These are phyloP conservation scores for Apiotrichum akiyoshidainum DNA, from an alignment of 1,284 basidiomycete species.

Conservation along the genomic window DNA sequence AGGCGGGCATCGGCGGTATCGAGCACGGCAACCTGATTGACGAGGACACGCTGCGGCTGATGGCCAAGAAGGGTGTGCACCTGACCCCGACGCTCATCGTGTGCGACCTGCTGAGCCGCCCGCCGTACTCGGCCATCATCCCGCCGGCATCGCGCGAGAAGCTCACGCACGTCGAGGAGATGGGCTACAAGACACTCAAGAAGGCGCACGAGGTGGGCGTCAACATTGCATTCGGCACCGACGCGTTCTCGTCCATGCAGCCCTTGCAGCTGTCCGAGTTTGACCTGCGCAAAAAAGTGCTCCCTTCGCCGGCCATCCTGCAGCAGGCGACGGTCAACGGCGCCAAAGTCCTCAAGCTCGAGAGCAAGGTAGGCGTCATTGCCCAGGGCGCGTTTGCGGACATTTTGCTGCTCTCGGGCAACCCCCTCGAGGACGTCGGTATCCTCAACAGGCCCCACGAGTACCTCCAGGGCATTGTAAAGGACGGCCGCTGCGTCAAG, in stretches of 20 bases:
- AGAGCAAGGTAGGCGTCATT: slow-evolving; percentile 50
- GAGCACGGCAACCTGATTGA: slow-evolving; percentile 54
- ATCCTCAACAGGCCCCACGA: slow-evolving; percentile 53
- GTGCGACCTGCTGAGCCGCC: slow-evolving; percentile 18
- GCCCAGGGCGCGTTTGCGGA: slow-evolving; percentile 52
- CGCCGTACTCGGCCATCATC: slow-evolving; percentile 20
- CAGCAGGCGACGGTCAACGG: slow-evolving; percentile 55
- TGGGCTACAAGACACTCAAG: slow-evolving; percentile 20
- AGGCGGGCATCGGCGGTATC: slow-evolving; percentile 50
- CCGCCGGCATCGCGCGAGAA: slow-evolving; percentile 22
- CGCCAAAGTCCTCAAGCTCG: slow-evolving; percentile 50
- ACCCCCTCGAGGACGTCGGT: slow-evolving; percentile 55
- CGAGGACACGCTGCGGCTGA: slow-evolving; percentile 30
- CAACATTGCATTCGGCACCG: slow-evolving; percentile 28
- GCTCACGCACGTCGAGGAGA: slow-evolving; percentile 21
- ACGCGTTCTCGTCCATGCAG: slow-evolving; percentile 15
- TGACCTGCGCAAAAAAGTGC: slow-evolving; percentile 50
- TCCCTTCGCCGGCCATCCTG: slow-evolving; percentile 50
- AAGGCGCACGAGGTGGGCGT: slow-evolving; percentile 34
- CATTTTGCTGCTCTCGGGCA: slow-evolving; percentile 52
- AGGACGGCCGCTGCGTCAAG: slow-evolving; percentile 33
- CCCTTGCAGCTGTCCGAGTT: slow-evolving; percentile 43
- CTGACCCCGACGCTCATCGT: slow-evolving; percentile 54
- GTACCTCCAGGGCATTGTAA: slow-evolving; percentile 31
- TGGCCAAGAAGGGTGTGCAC: slow-evolving; percentile 49